Base-by-base conservation (phyloP, 2,329 filamentous ascomycete genomes). In the Lasiodiplodia gonubiensis region DNA sequence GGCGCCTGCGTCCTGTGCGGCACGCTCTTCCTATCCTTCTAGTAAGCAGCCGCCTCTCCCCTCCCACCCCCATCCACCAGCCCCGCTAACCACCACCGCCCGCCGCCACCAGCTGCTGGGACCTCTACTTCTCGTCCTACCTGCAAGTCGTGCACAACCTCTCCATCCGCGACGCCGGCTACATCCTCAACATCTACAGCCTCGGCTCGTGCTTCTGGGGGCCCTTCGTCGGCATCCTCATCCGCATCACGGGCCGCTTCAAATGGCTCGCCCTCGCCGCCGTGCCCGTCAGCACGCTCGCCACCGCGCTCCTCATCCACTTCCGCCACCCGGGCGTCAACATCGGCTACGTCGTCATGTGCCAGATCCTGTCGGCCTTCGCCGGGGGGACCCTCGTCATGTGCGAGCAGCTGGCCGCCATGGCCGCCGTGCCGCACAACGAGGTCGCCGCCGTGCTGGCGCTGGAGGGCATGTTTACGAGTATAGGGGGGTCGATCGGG, bases 391-490 rank as follows among this genome's bases (percentile, higher is more conserved):
- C 76, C 37, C 74, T 76, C 54, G 68, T 70, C 16, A 73, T 71
- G 65, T 33, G 21, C 8, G 54, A 67, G 65, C 65, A 67, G 42
- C 37, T 67, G 1, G 65, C 65, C 12, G 54, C 46, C 53, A 66
- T 68, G 67, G 64, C 69, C 11, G 68, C 64, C 8, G 69, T 57
- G 12, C 21, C 67, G 48, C 88, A 90, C 70, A 83, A 89, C 71
- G 83, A 89, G 72, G 82, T 90, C 3, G 86, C 88, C 25, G 84
- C 85, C 18, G 83, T 87, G 35, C 83, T 89, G 21, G 86, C 88
- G 14, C 80, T 90, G 11, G 81, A 88, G 55, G 80, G 84, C n/a
- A 83, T 90, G n/a, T 85, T 87, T 46, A 81, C 84, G 69, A 84
- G 84, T 68, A 83, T 90, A 69, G 89, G 76, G 12, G 70, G 70